Percentiles rank a stretch among this genome's conserved stretches.
Conservation (phyloP, 371 early-diverging fungal genomes). For the Mucor velutinosus region DNA sequence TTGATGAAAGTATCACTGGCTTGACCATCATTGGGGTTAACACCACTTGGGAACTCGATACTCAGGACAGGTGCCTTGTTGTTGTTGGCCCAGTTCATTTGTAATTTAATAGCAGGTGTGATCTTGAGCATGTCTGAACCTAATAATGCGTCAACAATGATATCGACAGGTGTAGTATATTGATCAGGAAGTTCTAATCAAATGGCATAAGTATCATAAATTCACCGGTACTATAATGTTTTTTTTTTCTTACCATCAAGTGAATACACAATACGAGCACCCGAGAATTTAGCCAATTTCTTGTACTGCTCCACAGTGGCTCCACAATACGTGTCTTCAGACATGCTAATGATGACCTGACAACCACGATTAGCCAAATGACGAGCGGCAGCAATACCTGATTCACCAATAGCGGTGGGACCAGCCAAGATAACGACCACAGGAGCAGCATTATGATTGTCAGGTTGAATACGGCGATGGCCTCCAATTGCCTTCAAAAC, state of each 20-base stretch:
- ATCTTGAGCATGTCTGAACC: conserved; percentile 42
- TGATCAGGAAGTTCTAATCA: conserved; percentile 49
- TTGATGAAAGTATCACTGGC: conserved; percentile 35
- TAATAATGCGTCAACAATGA: conserved; percentile 78
- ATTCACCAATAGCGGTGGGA: conserved; percentile 76
- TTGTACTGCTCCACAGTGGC: conserved; percentile 24
- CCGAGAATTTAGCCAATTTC: conserved; percentile 34
- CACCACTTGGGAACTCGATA: conserved; percentile 77
- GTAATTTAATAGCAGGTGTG: conserved; percentile 12
- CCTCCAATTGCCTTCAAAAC: conserved; percentile 75
- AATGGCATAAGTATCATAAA: background rate
- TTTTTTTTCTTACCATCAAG: conserved; percentile 28
- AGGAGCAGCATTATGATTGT: conserved; percentile 77
- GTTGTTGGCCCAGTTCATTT: conserved; percentile 77
- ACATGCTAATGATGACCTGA: conserved; percentile 63
- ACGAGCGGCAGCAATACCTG: conserved; percentile 72
- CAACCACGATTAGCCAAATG: conserved; percentile 82
- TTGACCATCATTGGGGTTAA: conserved; percentile 57
- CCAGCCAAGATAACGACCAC: conserved; percentile 75
- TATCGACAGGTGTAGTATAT: conserved; percentile 67
- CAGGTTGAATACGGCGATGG: conserved; percentile 68
- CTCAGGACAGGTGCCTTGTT: conserved; percentile 73
- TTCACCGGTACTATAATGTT: background rate
- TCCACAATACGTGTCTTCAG: conserved; percentile 20
- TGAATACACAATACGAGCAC: conserved; percentile 30